Evolutionary conservation across 2,329 filamentous ascomycete genomes (phyloP), one percentile per base, ranked within the genome.

Genomic region (Pezicula radicicola): DNA sequence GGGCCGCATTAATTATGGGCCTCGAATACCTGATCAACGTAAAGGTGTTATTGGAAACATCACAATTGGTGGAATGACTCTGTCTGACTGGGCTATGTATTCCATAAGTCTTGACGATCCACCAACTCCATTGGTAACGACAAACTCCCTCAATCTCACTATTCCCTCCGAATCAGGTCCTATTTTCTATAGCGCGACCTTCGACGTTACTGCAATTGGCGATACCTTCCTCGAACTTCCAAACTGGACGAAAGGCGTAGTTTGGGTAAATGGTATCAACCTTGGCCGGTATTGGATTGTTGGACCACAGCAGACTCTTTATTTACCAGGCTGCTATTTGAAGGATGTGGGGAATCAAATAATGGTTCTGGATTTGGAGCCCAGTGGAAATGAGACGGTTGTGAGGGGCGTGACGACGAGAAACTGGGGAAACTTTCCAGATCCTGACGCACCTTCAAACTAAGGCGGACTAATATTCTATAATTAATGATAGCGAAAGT

Each of bases 251-350:
- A 78, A 76, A 58, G 75, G 75, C 0, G 66, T 68, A 16, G 69
- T 76, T 0, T 78, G 72, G 70, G 68, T 77, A 1, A 77, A 77
- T 49, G 72, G 69, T 12, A 63, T 72, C 30, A 72, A 76, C 45
- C 60, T 77, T 2, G 75, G 75, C 8, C 57, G 74, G 19, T 77
- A 75, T 55, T 78, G 75, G 75, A 60, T 64, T 13, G 62, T 77
- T 33, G 75, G 75, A 0, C 75, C 75, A 2, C 75, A 77, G 60
- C 75, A 77, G 60, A 70, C 67, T n/a, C 57, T 77, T 5, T 78
- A 75, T 52, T 52, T 77, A 2, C 75, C 74, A 0, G 73, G 73
- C 2, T 68, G 66, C 15, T 55, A 71, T 10, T 45, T 75, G 30
- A 68, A 68, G 40, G 58, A 58, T 8, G 57, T 57, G 15, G 52